Evolutionary conservation across 1,284 basidiomycete genomes (phyloP).

Genomic region (Tylopilus sp.): DNA sequence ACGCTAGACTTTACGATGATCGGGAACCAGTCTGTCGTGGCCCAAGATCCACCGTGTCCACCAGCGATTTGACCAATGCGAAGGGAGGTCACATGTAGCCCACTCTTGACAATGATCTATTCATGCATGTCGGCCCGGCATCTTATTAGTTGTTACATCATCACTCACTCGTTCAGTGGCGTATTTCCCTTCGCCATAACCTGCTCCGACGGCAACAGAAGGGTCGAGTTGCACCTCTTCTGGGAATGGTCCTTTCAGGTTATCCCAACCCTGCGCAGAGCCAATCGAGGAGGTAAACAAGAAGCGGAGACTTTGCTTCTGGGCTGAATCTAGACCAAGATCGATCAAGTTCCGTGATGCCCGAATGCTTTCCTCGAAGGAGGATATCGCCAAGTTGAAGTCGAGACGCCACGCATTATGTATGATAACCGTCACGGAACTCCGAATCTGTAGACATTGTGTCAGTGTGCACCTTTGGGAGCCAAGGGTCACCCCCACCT

Average conservation of each 20-base stretch:
- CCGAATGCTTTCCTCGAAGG: slow-evolving; percentile 4
- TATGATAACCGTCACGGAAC: slow-evolving; percentile 6
- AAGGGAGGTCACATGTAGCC: slow-evolving; percentile 24
- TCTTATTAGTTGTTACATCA: too few species aligned
- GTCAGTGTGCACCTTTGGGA: too few species aligned
- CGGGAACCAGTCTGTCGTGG: slow-evolving; percentile 32
- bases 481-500: slow-evolving; percentile 9
- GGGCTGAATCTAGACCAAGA: not conserved
- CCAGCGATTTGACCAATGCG: slow-evolving; percentile 35
- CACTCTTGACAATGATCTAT: slow-evolving; percentile 25
- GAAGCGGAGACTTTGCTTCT: not conserved
- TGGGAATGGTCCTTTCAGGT: slow-evolving; percentile 31
- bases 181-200: slow-evolving; percentile 40
- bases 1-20: slow-evolving; percentile 28
- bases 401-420: slow-evolving; percentile 9
- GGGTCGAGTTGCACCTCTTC: slow-evolving; percentile 30
- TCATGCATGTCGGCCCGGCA: not conserved
- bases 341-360: slow-evolving; percentile 5
- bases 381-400: slow-evolving; percentile 5
- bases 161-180: slow-evolving; percentile 34
- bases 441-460: slow-evolving; percentile 1
- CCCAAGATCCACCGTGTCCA: slow-evolving; percentile 27
- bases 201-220: slow-evolving; percentile 21
- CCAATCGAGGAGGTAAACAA: slow-evolving; percentile 9
- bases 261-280: slow-evolving; percentile 11